Evolutionary conservation across 2,329 filamentous ascomycete genomes (phyloP).

Genomic region (Arthrobotrys sinensis): DNA sequence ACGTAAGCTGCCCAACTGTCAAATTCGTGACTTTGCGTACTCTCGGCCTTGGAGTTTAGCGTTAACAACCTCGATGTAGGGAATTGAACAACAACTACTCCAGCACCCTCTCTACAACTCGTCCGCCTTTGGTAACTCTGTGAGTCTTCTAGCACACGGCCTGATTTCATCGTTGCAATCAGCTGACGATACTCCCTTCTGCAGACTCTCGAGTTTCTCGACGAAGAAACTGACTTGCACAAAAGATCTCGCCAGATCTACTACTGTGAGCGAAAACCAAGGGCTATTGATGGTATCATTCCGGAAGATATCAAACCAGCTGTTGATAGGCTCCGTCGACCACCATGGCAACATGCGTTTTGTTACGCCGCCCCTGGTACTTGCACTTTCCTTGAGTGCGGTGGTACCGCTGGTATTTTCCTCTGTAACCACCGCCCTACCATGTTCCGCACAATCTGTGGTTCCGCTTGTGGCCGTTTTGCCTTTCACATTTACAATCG

Average conservation of each 20-base stretch:
- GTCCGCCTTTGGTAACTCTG: conserved; percentile 11
- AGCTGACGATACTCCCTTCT: background rate
- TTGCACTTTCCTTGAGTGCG: conserved; percentile 27
- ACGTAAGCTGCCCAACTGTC: conserved; percentile 34
- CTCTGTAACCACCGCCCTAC: conserved; percentile 11
- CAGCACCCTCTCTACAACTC: background rate
- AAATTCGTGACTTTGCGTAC: background rate
- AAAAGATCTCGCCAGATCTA: conserved; percentile 25
- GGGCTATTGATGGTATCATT: background rate
- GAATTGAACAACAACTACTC: background rate
- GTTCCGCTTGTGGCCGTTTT: conserved; percentile 25
- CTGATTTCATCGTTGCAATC: background rate
- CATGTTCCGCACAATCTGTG: conserved; percentile 29
- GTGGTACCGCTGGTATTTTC: conserved; percentile 5
- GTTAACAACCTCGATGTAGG: background rate
- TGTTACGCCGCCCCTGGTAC: conserved; percentile 26
- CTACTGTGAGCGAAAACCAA: conserved; percentile 28
- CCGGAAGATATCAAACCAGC: conserved; percentile 16
- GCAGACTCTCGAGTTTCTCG: background rate
- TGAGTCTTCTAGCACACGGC: background rate
- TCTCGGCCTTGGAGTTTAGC: no score
- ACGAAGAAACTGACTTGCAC: background rate
- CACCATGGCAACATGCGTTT: conserved; percentile 31
- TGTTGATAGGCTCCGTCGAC: conserved; percentile 13
- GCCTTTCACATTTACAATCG: background rate